A percentile compares a stretch with the other conserved stretches of the same genome.
Evolutionary conservation across 2,329 filamentous ascomycete genomes (phyloP).

Genomic region (Pseudocercospora pini-densiflorae): DNA sequence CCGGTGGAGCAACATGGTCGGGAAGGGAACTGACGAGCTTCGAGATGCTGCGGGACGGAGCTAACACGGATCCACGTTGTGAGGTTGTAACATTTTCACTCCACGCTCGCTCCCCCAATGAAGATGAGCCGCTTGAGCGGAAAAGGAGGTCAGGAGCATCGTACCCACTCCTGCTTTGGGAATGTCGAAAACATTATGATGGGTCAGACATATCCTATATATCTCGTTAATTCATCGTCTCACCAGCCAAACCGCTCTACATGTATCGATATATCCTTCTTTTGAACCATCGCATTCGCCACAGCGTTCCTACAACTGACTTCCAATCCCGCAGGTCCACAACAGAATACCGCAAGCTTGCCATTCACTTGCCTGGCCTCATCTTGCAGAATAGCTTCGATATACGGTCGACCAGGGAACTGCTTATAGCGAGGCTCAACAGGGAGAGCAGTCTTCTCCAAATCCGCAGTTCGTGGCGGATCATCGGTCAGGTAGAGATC

Average conservation of each 20-base stretch:
- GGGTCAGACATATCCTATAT: neutral
- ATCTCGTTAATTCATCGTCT: neutral
- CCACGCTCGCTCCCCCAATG: no score
- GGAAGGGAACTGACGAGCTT: no score
- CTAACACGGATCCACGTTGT: no score
- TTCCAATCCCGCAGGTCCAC: conserved; percentile 15
- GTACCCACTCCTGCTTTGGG: no score
- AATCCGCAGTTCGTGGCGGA: neutral
- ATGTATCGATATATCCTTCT: neutral
- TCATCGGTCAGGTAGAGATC: conserved; percentile 5
- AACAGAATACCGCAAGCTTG: conserved; percentile 18
- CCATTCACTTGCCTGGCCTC: neutral
- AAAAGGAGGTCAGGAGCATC: no score
- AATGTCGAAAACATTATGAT: neutral
- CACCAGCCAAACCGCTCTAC: neutral
- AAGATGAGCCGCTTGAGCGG: no score
- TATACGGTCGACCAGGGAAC: conserved; percentile 26
- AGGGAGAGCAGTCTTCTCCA: neutral
- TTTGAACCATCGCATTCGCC: neutral
- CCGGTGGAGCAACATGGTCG: no score
- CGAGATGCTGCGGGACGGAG: no score
- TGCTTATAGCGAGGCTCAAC: conserved; percentile 10
- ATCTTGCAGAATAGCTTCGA: conserved; percentile 21
- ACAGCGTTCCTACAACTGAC: neutral
- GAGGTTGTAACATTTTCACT: no score